A percentile compares a stretch with the other conserved stretches of the same genome.
These are phyloP conservation scores for Tagetes patula DNA, from an alignment of 129 eudicot genomes.

Conservation along the genomic window DNA sequence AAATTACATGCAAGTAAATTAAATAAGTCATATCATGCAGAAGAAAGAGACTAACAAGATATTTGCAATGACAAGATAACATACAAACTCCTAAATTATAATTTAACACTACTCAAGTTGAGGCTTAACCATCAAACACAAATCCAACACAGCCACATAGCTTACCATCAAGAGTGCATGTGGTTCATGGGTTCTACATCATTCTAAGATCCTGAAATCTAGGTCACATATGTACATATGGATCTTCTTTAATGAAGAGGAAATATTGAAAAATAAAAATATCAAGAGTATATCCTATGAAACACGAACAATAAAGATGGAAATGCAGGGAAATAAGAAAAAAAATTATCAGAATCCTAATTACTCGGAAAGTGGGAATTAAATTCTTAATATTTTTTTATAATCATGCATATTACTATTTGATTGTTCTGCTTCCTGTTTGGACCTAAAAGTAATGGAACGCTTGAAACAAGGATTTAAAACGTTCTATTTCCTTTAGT, in stretches of 20 bases:
- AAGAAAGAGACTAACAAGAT: slow-evolving; percentile 6
- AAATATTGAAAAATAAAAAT: neutral
- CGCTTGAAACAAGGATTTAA: neutral
- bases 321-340: neutral
- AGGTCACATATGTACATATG: neutral
- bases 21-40: neutral
- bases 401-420: neutral
- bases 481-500: neutral
- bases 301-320: neutral
- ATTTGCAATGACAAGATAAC: neutral
- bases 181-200: neutral
- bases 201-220: neutral
- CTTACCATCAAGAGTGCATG: neutral
- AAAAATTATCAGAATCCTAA: neutral
- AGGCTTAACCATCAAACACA: neutral
- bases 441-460: neutral
- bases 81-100: slow-evolving; percentile 1
- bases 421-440: neutral
- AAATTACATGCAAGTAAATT: slow-evolving; percentile 8
- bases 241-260: neutral
- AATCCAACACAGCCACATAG: slow-evolving; percentile 1
- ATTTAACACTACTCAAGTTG: neutral
- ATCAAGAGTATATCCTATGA: neutral
- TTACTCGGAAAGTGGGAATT: neutral
- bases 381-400: neutral